Base-by-base conservation (phyloP, 768 basidiomycete species). In the Clitopilus hobsonii region DNA sequence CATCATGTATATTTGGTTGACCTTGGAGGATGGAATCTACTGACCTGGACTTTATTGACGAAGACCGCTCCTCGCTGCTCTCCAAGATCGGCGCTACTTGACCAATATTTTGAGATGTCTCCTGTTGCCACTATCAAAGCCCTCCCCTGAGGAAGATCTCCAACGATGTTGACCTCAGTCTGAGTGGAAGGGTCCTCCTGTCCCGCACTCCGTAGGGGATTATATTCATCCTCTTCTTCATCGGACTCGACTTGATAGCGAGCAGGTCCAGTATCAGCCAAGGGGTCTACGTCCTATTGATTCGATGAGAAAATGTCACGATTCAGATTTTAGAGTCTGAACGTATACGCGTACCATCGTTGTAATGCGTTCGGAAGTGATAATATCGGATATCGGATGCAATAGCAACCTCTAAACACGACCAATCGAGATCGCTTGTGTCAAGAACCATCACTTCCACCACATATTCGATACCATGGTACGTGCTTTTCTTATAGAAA, bases 161-260 rank as follows among this genome's bases (percentile, higher is more conserved):
- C 77, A 7, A 69, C 69, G 59, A 82, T 60, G 28, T 71, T 65
- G 22, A 61, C 51, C n/a, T 58, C 57, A 53, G n/a, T n/a, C n/a
- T n/a, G n/a, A n/a, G n/a, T n/a, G n/a, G n/a, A n/a, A n/a, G 59
- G 58, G 36, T 61, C 54, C 47, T 49, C 62, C 59, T 56, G 20
- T 23, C 58, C 11, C 45, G 59, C 56, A 6, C 61, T 41, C 18
- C 65, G 60, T 2, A 76, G 64, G 13, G 80, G 79, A 52, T 79
- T 78, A 57, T 74, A 72, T 60, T 86, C 83, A 51, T 86, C 85
- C 57, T 81, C 78, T 56, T 84, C 84, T n/a, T 85, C 84, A 56
- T 87, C 85, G 3, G 84, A 85, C 61, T 87, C 85, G 49, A 86
- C 68, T 30, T 79, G 79, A 57, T 87, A 75, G 53, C 85, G 77